Percentiles rank a stretch among this genome's conserved stretches.
Conservation (phyloP, 768 basidiomycete genomes). For the Serendipita sp. region DNA sequence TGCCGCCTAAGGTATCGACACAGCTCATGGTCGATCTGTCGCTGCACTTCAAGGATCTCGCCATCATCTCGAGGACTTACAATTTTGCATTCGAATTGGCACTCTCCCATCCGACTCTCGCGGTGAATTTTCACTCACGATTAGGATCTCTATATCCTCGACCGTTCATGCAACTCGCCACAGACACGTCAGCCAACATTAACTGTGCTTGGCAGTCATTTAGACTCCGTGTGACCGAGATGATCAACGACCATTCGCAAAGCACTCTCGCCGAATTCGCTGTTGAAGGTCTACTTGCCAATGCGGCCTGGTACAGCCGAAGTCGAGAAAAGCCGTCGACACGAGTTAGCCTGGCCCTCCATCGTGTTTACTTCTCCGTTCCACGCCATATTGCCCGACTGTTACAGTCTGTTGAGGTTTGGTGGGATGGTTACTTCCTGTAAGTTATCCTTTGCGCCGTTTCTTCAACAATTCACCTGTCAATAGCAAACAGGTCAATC, state of each 20-base stretch:
- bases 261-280: not conserved
- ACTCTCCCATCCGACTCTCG: not conserved
- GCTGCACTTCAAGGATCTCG: not conserved
- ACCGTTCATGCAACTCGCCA: not conserved
- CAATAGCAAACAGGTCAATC: not conserved
- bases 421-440: slow-evolving; percentile 2
- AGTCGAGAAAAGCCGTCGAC: not conserved
- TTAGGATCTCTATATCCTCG: not conserved
- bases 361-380: not conserved
- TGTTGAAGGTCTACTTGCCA: not conserved
- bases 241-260: not conserved
- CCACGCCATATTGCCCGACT: not conserved
- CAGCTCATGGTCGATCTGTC: not conserved
- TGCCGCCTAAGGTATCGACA: not conserved
- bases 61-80: not conserved
- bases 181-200: not conserved
- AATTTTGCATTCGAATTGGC: slow-evolving; percentile 1
- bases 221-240: not conserved
- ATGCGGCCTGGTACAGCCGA: slow-evolving; percentile 1
- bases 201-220: slow-evolving; percentile 1
- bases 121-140: not conserved
- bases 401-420: not conserved
- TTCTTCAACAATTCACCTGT: not conserved
- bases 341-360: not conserved
- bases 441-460: not conserved